Conservation (phyloP, 2,329 filamentous ascomycete genomes). For the Coniochaeta sp. region DNA sequence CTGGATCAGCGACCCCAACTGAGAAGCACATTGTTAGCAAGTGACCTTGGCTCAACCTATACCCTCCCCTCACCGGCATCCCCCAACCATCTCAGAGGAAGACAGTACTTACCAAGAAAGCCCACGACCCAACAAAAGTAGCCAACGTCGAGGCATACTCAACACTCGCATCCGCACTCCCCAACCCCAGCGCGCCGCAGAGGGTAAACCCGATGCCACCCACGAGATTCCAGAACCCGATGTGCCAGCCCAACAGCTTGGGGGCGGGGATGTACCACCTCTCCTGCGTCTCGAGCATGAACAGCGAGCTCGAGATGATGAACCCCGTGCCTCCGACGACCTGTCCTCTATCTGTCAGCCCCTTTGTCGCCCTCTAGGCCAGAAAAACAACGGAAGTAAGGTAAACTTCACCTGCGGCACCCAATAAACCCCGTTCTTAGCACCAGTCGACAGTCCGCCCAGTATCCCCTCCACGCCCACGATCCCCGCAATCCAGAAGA, state of each 20-base stretch:
- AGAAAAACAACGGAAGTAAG: too few species aligned
- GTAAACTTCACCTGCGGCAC: constrained; percentile 42
- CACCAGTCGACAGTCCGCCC: constrained; percentile 35
- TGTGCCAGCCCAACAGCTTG: constrained; percentile 56
- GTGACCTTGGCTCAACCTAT: background rate
- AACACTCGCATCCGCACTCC: constrained; percentile 28
- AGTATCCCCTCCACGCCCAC: constrained; percentile 51
- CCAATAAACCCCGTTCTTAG: constrained; percentile 53
- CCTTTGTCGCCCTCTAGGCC: too few species aligned
- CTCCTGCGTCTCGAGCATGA: constrained; percentile 60
- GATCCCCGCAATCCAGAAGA: constrained; percentile 60
- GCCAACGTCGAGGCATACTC: constrained; percentile 41
- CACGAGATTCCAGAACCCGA: constrained; percentile 59
- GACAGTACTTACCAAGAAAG: constrained; percentile 30
- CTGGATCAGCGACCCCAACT: constrained; percentile 23
- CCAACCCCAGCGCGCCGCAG: constrained; percentile 50
- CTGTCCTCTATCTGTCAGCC: background rate
- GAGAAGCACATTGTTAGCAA: background rate
- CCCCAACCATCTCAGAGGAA: background rate
- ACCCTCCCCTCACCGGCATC: background rate
- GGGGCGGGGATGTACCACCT: constrained; percentile 55
- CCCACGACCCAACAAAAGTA: constrained; percentile 42
- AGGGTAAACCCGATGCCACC: constrained; percentile 58
- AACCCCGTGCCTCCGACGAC: constrained; percentile 57
- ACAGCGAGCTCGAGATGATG: constrained; percentile 49